Evolutionary conservation across 768 basidiomycete genomes (phyloP), one percentile per base, ranked within the genome.

Genomic region (Mycena amicta): DNA sequence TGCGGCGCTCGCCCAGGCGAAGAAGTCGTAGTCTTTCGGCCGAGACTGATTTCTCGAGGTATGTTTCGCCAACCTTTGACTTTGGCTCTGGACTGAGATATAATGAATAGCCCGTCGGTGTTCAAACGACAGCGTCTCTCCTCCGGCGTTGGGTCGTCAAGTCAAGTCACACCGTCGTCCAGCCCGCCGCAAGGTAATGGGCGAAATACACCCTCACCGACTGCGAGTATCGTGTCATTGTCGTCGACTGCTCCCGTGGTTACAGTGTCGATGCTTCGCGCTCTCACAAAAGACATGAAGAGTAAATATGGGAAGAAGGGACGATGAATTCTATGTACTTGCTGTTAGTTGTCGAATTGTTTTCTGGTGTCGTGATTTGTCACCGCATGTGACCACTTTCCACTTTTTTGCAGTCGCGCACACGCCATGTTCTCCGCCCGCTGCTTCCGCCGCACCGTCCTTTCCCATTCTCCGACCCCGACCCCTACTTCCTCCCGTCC

Each of bases 191-290:
- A 65, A 23, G 65, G 68, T 26, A 77, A 79, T 49, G 73, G 71
- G 26, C 66, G 69, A 27, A 53, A 69, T 5, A 79, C 81, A 0
- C 79, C 82, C 6, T 80, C 84, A 2, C 79, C 79, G 0, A 83
- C 82, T 33, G 70, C 71, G 22, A 77, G 77, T 45, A 78, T 77
- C 0, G 68, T 72, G 6, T 80, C 81, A 1, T 70, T 78, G 4
- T 56, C 62, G 26, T 63, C 67, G 23, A 46, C 61, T 16, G 50
- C 69, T 49, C 73, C 79, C 18, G 59, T 74, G 20, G 80, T 88
- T 31, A 89, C 87, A 2, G 73, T 84, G 25, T 83, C 84, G 16
- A 89, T 89, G 88, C 68, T 90, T 50, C 83, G 85, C 39, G 81
- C 82, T 3, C 67, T 86, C 57, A 84, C 84, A 37, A 77, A 74